A percentile compares a stretch with the other conserved stretches of the same genome.
phyloP scores from a whole-genome alignment of 1,139 yeast species.

The Nakaseomyces delphensis region DNA sequence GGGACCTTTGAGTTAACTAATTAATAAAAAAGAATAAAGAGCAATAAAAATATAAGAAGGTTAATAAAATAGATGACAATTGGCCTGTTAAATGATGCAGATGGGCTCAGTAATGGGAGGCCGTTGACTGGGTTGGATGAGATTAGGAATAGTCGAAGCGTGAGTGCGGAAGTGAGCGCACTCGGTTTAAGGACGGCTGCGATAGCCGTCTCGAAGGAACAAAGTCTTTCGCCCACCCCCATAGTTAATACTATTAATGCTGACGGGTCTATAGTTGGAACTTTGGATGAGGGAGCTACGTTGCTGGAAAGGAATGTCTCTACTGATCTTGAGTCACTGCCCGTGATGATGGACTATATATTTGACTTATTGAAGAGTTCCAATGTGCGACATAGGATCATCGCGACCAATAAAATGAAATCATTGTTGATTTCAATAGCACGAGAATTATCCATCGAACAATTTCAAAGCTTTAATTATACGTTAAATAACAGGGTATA shows the following conservation, averaged over 20 bases:
- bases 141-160: conserved; percentile 2
- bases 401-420: conserved; percentile 59
- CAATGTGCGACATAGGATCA: conserved; percentile 41
- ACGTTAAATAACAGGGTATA: conserved; percentile 82
- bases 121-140: neutral
- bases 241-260: neutral
- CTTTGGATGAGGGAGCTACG: neutral
- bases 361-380: conserved; percentile 27
- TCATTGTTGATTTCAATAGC: conserved; percentile 61
- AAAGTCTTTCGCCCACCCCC: conserved; percentile 3
- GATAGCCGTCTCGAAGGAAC: conserved; percentile 1
- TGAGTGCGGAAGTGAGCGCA: conserved; percentile 1
- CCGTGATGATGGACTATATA: conserved; percentile 12
- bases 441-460: conserved; percentile 69
- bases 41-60: neutral
- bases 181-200: neutral
- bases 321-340: neutral
- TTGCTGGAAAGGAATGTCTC: neutral
- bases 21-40: no score
- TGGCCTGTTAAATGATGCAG: neutral
- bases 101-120: neutral
- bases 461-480: conserved; percentile 68
- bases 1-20: no score
- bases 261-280: neutral
- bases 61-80: neutral